Base-by-base conservation (phyloP, 192 early-diverging fungal species). In the Polychytrium aggregatum region DNA sequence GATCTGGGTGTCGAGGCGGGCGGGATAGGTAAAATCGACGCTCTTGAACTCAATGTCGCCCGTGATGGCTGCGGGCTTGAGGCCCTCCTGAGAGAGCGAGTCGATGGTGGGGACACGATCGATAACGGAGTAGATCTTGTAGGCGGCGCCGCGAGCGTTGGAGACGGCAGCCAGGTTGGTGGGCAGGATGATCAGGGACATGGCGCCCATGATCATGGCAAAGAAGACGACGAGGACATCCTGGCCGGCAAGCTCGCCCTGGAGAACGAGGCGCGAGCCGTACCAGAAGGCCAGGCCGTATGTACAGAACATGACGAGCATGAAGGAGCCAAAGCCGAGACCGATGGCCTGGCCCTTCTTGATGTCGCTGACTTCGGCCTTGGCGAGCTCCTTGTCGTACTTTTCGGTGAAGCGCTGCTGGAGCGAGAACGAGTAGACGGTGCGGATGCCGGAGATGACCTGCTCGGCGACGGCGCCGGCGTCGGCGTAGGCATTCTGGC, bases 391-490 rank as follows among this genome's bases (percentile, higher is more conserved):
- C 74, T 56, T 40, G 10, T 62, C 53, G 63, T 88, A 95, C 16
- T 79, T 59, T 40, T 59, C 50, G 24, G 65, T 33, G 48, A 86
- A 85, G 40, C 84, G 81, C 27, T 78, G 62, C 65, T 92, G 75
- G 4, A 76, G 81, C 51, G 79, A 78, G 63, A 97, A 94, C 7
- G 90, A 74, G 40, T 73, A 76, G 18, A 97, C 85, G n/a, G 91
- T 97, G 35, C 87, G 78, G 39, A 94, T 86, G 17, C 78, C 72
- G 24, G 80, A 63, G 33, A 97, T 62, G 0, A 82, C 87, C 56
- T 97, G 85, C 56, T 87, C 80, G 1, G 88, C 93, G 30, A 94
- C 70, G 14, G 78, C 78, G 37, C 88, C 88, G 3, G 90, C 91
- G 29, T 64, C 70, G 16, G 84, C 91, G 57, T 92, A 93, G 13